Base-by-base conservation (phyloP, 2,329 filamentous ascomycete species). In the Fusarium sarcochroum region DNA sequence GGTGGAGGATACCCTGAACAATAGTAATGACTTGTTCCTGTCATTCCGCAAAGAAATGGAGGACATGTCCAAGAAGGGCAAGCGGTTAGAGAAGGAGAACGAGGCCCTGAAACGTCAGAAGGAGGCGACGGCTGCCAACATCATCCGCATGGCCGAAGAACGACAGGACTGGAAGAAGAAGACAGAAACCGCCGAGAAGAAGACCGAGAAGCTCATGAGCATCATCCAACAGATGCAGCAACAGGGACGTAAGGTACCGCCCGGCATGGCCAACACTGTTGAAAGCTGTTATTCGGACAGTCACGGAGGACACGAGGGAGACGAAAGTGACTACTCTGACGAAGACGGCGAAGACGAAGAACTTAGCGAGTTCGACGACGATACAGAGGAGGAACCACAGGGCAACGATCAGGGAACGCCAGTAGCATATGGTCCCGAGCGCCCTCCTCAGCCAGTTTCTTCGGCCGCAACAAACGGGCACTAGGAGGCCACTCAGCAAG, bases 21-120 rank as follows among this genome's bases (percentile, higher is more conserved):
- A 98, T 78, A 97, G 93, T 80, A 98, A 98, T 83, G 96, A 98
- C 78, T 85, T 98, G 54, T 98, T 98, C 80, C 84, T 98, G 71
- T 98, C 96, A 1, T 98, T 98, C 81, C 89, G 95, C 55, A 98
- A 97, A 82, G 96, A 98, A 81, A 98, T 98, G 94, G 96, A 98
- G 81, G 96, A 98, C 76, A 98, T 98, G 94, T 97, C 94, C 1
- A 98, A 98, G 83, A 98, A 98, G 83, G 97, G 95, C 7, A 98
- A 98, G 81, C 91, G 94, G 25, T 85, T 99, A 53, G 96, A 99
- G 79, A 97, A 97, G 81, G 96, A 99, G 76, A 98, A 99, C 75
- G 91, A 96, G 73, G 91, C 89, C 18, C 87, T 97, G 51, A 97
- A 93, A 70, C 89, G 95, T 57, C 97, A 98, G 80, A 95, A 98